Evolutionary conservation across 192 early-diverging fungal species (phyloP).

Genomic region (Umbelopsis isabellina): DNA sequence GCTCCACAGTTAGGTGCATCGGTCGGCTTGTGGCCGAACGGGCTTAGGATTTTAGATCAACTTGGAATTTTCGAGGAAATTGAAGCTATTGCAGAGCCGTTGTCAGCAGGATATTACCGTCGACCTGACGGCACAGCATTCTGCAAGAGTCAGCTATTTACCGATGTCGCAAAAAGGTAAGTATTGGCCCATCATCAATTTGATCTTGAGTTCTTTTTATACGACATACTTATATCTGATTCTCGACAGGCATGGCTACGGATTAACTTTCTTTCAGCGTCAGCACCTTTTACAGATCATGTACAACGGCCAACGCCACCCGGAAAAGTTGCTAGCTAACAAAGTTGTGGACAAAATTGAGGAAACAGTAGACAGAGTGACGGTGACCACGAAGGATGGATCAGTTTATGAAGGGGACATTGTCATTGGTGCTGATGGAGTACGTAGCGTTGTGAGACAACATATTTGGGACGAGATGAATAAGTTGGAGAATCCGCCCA

Average conservation of each 20-base stretch:
- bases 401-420: conserved; percentile 31
- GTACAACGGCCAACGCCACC: not conserved
- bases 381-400: conserved; percentile 23
- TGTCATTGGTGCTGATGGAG: conserved; percentile 40
- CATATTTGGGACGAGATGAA: conserved; percentile 13
- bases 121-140: not conserved
- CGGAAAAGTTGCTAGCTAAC: not conserved
- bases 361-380: conserved; percentile 17
- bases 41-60: conserved; percentile 35
- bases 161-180: not conserved
- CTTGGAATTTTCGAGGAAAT: conserved; percentile 33
- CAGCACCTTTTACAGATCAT: not conserved
- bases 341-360: conserved; percentile 10
- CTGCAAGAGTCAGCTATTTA: not conserved
- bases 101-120: not conserved
- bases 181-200: not conserved
- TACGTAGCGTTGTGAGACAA: conserved; percentile 25
- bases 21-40: conserved; percentile 33
- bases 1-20: conserved; percentile 28
- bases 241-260: not conserved
- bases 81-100: not conserved
- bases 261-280: not conserved
- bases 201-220: not conserved
- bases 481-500: not conserved
- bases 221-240: not conserved